phyloP scores from a whole-genome alignment of 2,329 filamentous ascomycete genomes.

The Calonectria naviculata region DNA sequence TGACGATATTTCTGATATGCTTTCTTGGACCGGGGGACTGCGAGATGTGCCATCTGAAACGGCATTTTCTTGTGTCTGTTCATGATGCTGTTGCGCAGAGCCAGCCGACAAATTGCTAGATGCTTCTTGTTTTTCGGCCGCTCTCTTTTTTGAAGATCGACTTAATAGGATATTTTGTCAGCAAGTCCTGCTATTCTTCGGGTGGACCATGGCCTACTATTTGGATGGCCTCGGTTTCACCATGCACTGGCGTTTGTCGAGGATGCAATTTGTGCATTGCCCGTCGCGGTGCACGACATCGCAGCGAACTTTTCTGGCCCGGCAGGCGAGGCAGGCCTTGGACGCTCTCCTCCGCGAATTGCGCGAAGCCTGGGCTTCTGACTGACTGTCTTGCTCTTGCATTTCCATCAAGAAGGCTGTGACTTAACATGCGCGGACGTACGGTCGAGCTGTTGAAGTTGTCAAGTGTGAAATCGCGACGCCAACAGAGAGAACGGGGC shows the following conservation, averaged over 20 bases:
- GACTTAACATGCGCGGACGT: neutral
- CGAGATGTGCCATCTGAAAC: neutral
- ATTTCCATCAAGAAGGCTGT: neutral
- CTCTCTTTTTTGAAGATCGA: conserved; percentile 3
- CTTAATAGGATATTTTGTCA: neutral
- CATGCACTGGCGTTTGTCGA: conserved; percentile 24
- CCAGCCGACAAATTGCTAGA: neutral
- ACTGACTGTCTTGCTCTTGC: neutral
- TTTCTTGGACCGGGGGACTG: neutral
- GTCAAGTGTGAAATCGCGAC: neutral
- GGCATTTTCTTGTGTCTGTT: neutral
- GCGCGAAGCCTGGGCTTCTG: neutral
- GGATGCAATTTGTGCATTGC: conserved; percentile 25
- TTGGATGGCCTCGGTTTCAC: conserved; percentile 20
- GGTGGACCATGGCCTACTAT: conserved; percentile 11
- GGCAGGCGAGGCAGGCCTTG: conserved; percentile 25
- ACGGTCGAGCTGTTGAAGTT: neutral
- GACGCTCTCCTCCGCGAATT: conserved; percentile 17
- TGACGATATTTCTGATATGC: conserved; percentile 1
- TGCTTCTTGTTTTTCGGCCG: neutral
- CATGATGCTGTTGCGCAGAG: neutral
- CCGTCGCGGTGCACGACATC: conserved; percentile 22
- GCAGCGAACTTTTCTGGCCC: conserved; percentile 23
- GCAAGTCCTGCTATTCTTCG: neutral
- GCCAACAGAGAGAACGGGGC: neutral